Evolutionary conservation across 768 basidiomycete genomes (phyloP).

Genomic region (Mycena maculata): DNA sequence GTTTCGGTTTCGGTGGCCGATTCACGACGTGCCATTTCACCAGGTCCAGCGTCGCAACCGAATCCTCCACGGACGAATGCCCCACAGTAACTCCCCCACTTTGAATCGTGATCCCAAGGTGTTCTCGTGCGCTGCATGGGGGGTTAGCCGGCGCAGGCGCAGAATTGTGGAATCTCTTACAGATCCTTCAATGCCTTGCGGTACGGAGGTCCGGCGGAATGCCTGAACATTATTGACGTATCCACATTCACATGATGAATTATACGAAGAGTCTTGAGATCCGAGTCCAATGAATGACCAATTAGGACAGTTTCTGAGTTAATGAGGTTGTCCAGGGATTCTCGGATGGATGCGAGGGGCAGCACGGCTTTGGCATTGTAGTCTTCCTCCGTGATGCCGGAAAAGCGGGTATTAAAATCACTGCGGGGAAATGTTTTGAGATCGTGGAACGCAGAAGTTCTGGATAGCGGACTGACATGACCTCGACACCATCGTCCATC

Average conservation of each 20-base stretch:
- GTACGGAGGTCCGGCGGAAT: constrained; percentile 77
- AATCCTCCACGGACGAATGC: constrained; percentile 93
- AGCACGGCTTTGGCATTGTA: constrained; percentile 72
- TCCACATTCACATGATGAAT: constrained; percentile 89
- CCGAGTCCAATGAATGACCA: constrained; percentile 94
- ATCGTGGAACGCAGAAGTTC: background rate
- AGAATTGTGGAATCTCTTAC: constrained; percentile 54
- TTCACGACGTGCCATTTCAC: constrained; percentile 82
- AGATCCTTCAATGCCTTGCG: constrained; percentile 85
- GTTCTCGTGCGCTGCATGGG: constrained; percentile 77
- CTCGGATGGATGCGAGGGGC: constrained; percentile 73
- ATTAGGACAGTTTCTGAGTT: constrained; percentile 87
- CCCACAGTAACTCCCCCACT: constrained; percentile 78
- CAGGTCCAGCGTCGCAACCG: constrained; percentile 87
- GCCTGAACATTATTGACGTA: constrained; percentile 89
- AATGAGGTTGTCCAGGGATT: constrained; percentile 77
- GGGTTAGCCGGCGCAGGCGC: constrained; percentile 26
- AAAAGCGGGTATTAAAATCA: constrained; percentile 93
- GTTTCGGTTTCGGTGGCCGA: constrained; percentile 20
- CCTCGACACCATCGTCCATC: constrained; percentile 84
- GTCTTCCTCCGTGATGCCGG: constrained; percentile 75
- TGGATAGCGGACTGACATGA: constrained; percentile 65
- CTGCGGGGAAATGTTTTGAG: constrained; percentile 51
- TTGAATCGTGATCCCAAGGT: constrained; percentile 86
- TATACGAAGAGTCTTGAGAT: constrained; percentile 89